Percentiles rank a stretch among this genome's conserved stretches.
phyloP scores from a whole-genome alignment of 495 filamentous ascomycete species.

The Neurospora tetraspora region DNA sequence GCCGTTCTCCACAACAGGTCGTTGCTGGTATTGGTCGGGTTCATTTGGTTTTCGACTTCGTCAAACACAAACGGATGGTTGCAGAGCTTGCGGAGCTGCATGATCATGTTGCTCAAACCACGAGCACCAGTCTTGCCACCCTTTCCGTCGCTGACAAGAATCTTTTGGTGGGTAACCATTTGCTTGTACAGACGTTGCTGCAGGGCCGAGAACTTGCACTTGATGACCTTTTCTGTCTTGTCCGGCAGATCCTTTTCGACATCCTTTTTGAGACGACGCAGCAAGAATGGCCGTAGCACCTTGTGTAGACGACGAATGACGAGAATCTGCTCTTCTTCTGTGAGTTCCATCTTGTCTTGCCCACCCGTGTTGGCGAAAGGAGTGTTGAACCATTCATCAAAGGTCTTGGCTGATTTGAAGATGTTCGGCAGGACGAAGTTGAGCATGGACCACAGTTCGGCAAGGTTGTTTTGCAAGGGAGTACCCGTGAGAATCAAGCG shows the following conservation, averaged over 20 bases:
- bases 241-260: constrained; percentile 97
- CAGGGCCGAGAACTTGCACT: constrained; percentile 93
- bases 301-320: constrained; percentile 98
- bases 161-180: constrained; percentile 87
- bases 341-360: constrained; percentile 96
- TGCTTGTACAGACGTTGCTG: constrained; percentile 93
- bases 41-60: constrained; percentile 96
- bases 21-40: constrained; percentile 75
- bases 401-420: constrained; percentile 98
- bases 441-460: constrained; percentile 92
- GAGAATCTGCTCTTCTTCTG: constrained; percentile 97
- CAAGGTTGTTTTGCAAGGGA: constrained; percentile 92
- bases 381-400: constrained; percentile 99
- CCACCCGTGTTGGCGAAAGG: constrained; percentile 97
- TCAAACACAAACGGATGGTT: constrained; percentile 99
- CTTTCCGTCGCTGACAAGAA: constrained; percentile 88
- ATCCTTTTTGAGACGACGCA: constrained; percentile 97
- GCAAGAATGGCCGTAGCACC: constrained; percentile 91
- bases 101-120: constrained; percentile 98
- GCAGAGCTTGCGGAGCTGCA: constrained; percentile 97
- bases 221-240: constrained; percentile 98
- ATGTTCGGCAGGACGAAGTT: constrained; percentile 98
- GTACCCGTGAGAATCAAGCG: constrained; percentile 96
- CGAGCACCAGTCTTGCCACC: constrained; percentile 92
- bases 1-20: constrained; percentile 92